Evolutionary conservation across 192 early-diverging fungal species (phyloP).

Genomic region (Nowakowskiella sp.): DNA sequence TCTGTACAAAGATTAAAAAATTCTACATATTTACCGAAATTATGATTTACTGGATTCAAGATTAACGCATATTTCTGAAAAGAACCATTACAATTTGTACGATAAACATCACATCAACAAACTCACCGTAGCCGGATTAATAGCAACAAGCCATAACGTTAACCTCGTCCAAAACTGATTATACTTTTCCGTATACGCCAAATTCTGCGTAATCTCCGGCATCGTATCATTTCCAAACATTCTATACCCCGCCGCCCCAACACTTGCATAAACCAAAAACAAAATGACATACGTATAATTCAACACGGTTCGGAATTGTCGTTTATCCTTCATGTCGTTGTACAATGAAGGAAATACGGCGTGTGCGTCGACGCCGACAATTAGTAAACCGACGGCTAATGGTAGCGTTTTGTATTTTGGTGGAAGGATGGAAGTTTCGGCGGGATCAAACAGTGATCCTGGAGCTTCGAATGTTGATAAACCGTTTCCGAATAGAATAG

Average conservation of each 20-base stretch:
- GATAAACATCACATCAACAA: too few relatives aligned
- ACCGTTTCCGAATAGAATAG: slow-evolving; percentile 52
- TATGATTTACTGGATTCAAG: slow-evolving; percentile 51
- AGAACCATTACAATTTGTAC: too few relatives aligned
- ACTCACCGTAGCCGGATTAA: slow-evolving; percentile 67
- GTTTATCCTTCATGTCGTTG: slow-evolving; percentile 46
- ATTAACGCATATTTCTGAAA: slow-evolving; percentile 62
- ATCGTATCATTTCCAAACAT: slow-evolving; percentile 61
- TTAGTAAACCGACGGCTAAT: slow-evolving; percentile 45
- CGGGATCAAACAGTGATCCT: slow-evolving; percentile 48
- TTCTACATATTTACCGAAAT: too few relatives aligned
- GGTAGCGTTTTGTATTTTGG: slow-evolving; percentile 29
- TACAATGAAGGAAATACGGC: slow-evolving; percentile 62
- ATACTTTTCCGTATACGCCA: slow-evolving; percentile 48
- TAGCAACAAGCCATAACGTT: slow-evolving; percentile 53
- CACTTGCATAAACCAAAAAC: slow-evolving; percentile 36
- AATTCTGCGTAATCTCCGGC: slow-evolving; percentile 62
- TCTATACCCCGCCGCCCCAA: slow-evolving; percentile 49
- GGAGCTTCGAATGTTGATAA: slow-evolving; percentile 33
- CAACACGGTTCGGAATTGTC: slow-evolving; percentile 39
- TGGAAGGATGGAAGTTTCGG: slow-evolving; percentile 46
- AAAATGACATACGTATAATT: slow-evolving; percentile 49
- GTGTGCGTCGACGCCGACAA: slow-evolving; percentile 54
- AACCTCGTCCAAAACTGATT: slow-evolving; percentile 38
- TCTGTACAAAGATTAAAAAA: too few relatives aligned